phyloP scores from a whole-genome alignment of 2,329 filamentous ascomycete species.

The Neofusicoccum sp. region DNA sequence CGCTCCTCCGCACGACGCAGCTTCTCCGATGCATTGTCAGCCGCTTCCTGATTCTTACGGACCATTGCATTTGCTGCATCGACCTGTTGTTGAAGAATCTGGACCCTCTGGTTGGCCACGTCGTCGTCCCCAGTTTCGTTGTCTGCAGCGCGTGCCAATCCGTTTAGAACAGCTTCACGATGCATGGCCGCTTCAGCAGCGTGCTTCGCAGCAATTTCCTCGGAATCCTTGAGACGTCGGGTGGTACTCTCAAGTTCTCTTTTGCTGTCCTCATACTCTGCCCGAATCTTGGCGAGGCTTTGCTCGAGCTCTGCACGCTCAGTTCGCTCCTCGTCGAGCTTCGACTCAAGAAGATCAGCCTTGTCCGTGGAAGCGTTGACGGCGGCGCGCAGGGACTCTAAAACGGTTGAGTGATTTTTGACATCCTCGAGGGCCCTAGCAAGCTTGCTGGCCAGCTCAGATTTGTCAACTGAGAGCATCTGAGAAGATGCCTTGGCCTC shows the following conservation, averaged over 20 bases:
- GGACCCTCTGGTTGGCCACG: constrained; percentile 66
- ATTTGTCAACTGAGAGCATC: constrained; percentile 82
- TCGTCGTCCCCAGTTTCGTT: constrained; percentile 48
- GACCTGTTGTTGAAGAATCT: constrained; percentile 77
- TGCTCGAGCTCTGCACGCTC: constrained; percentile 74
- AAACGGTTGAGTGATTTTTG: constrained; percentile 69
- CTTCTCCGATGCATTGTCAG: constrained; percentile 83
- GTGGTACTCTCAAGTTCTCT: constrained; percentile 75
- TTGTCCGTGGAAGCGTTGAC: constrained; percentile 79
- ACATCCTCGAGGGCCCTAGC: constrained; percentile 68
- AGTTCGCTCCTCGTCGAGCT: constrained; percentile 80
- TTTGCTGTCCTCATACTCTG: constrained; percentile 79
- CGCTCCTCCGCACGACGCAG: constrained; percentile 91
- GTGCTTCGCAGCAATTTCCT: constrained; percentile 85
- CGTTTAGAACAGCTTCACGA: constrained; percentile 77
- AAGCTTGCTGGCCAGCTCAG: constrained; percentile 71
- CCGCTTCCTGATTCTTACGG: constrained; percentile 85
- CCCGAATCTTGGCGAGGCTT: constrained; percentile 74
- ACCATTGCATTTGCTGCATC: constrained; percentile 77
- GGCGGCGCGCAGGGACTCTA: constrained; percentile 75
- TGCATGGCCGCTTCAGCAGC: constrained; percentile 86
- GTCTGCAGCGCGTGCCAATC: constrained; percentile 65
- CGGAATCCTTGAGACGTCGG: constrained; percentile 77
- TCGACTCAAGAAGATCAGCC: constrained; percentile 73
- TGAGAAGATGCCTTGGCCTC: constrained; percentile 76